phyloP scores from a whole-genome alignment of 306 rosid genomes.

The Rosa rugosa region DNA sequence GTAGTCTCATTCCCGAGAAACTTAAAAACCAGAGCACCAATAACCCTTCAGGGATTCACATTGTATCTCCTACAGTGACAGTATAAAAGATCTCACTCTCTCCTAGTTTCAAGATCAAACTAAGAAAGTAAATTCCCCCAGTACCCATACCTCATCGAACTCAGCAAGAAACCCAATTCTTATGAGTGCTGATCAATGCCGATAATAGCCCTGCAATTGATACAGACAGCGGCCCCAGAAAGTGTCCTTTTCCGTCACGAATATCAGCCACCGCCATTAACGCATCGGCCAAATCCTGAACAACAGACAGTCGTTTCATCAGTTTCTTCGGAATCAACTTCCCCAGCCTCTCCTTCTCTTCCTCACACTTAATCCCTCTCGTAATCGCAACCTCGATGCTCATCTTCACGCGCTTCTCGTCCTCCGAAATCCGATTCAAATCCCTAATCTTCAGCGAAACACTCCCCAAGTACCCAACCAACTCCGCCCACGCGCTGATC shows the following conservation, averaged over 20 bases:
- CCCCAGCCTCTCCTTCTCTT: slow-evolving; percentile 40
- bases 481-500: slow-evolving; percentile 62
- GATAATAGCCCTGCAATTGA: slow-evolving; percentile 74
- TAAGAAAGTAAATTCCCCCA: background rate
- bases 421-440: slow-evolving; percentile 45
- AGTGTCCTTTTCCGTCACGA: slow-evolving; percentile 54
- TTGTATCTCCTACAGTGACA: background rate
- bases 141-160: slow-evolving; percentile 20
- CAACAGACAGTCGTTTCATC: slow-evolving; percentile 70
- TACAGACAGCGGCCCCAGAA: slow-evolving; percentile 54
- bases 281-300: slow-evolving; percentile 87
- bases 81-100: background rate
- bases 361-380: slow-evolving; percentile 35
- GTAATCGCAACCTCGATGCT: slow-evolving; percentile 40
- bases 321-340: slow-evolving; percentile 57
- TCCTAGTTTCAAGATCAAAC: background rate
- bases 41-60: background rate
- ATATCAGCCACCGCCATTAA: slow-evolving; percentile 80
- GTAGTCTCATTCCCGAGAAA: slow-evolving; percentile 8
- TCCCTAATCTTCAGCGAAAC: slow-evolving; percentile 59
- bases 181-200: slow-evolving; percentile 80
- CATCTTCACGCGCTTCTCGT: slow-evolving; percentile 54
- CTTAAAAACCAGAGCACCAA: background rate
- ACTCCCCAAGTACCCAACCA: slow-evolving; percentile 52
- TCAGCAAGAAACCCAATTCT: slow-evolving; percentile 87